These are phyloP conservation scores for Lasiodiplodia theobromae DNA, from an alignment of 2,329 filamentous ascomycete species.

Conservation along the genomic window DNA sequence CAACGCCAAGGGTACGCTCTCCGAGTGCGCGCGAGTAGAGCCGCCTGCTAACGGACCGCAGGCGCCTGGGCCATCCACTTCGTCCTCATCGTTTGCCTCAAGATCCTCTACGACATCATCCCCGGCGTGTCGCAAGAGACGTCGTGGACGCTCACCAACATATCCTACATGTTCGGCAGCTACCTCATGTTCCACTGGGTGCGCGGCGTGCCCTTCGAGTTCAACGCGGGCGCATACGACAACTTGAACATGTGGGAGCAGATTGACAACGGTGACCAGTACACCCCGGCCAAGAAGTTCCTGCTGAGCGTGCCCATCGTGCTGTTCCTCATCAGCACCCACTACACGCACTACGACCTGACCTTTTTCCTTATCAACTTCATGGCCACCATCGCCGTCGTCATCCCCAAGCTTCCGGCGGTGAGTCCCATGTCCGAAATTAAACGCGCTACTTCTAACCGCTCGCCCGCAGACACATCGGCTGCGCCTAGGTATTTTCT, in stretches of 20 bases:
- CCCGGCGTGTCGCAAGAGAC: slow-evolving; percentile 97
- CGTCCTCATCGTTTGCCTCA: slow-evolving; percentile 87
- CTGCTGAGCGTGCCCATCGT: slow-evolving; percentile 92
- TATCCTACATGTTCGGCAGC: slow-evolving; percentile 98
- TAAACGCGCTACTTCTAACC: neutral
- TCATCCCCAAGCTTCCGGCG: slow-evolving; percentile 95
- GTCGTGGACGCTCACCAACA: slow-evolving; percentile 98
- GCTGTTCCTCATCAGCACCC: slow-evolving; percentile 94
- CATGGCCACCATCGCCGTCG: slow-evolving; percentile 86
- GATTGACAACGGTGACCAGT: slow-evolving; percentile 98
- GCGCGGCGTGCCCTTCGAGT: slow-evolving; percentile 96
- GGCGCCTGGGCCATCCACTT: slow-evolving; percentile 98
- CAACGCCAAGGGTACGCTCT: slow-evolving; percentile 84
- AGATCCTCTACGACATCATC: slow-evolving; percentile 96
- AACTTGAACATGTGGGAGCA: slow-evolving; percentile 99
- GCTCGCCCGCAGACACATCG: slow-evolving; percentile 43
- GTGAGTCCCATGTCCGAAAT: slow-evolving; percentile 61
- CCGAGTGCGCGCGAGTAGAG: no score
- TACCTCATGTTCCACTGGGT: slow-evolving; percentile 99
- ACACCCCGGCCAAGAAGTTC: slow-evolving; percentile 98
- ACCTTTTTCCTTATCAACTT: slow-evolving; percentile 98
- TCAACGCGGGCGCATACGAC: slow-evolving; percentile 98
- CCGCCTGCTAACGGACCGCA: slow-evolving; percentile 48
- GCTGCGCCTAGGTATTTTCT: slow-evolving; percentile 49
- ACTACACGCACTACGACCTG: slow-evolving; percentile 98